Percentiles rank a stretch among this genome's conserved stretches.
Conservation (phyloP, 1,139 yeast species). For the Pichia sp. region DNA sequence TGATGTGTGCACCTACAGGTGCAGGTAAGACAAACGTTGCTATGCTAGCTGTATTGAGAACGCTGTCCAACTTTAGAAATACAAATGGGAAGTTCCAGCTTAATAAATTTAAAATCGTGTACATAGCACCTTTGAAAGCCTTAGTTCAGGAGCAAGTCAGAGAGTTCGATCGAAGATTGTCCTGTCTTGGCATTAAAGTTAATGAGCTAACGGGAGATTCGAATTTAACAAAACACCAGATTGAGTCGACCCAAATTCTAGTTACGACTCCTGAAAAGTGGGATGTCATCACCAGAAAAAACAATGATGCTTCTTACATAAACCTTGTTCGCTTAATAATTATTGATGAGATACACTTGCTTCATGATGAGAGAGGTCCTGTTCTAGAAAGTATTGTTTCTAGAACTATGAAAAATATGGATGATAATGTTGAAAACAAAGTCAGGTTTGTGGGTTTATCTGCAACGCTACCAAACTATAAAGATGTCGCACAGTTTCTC, state of each 20-base stretch:
- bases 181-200: constrained; percentile 65
- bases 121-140: constrained; percentile 92
- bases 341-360: constrained; percentile 87
- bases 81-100: constrained; percentile 48
- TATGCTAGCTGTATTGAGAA: constrained; percentile 65
- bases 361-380: constrained; percentile 95
- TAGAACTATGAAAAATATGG: constrained; percentile 52
- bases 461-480: constrained; percentile 89
- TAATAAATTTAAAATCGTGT: constrained; percentile 70
- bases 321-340: constrained; percentile 68
- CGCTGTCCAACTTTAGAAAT: constrained; percentile 53
- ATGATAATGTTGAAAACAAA: constrained; percentile 39
- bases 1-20: constrained; percentile 97
- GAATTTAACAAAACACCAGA: constrained; percentile 71
- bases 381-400: constrained; percentile 86
- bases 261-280: constrained; percentile 83
- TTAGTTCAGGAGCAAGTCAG: constrained; percentile 93
- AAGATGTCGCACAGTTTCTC: constrained; percentile 80
- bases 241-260: constrained; percentile 72
- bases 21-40: constrained; percentile 99
- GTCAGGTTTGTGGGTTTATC: constrained; percentile 82
- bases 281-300: constrained; percentile 91
- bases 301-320: constrained; percentile 58
- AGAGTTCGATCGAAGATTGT: constrained; percentile 71
- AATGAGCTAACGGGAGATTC: constrained; percentile 92